Evolutionary conservation across 1,284 basidiomycete genomes (phyloP), one percentile per base, ranked within the genome.

Genomic region (Cryptococcus sp.): DNA sequence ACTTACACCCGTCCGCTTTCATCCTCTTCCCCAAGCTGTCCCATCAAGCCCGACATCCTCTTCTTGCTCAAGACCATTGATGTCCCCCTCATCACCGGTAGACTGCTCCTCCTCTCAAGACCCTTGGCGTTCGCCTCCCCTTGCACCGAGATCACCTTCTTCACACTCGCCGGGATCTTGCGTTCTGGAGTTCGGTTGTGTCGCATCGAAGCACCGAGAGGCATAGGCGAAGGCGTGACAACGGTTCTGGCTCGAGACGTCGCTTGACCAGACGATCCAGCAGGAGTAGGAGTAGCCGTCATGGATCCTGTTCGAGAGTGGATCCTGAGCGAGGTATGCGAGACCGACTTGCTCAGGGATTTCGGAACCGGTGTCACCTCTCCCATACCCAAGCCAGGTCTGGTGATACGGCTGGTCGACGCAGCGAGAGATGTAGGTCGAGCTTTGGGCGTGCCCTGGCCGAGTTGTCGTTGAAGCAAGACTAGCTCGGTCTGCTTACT

Each of bases 401-500:
- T 44, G 10, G 38, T 21, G 2, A 40, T 16, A 16, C 47, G 43
- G 31, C 47, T 47, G 12, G 47, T 50, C 31, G 47, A 47, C 10
- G 45, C 45, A 6, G 38, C 52, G 12, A 54, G 34, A 18, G 45
- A 11, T 22, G 43, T 32, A 31, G 28, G 14, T 31, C 14, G 28
- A 2, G 43, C 25, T 32, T 36, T 18, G 14, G 44, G 35, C 5
- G 48, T 47, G 4, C 43, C 50, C 6, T 32, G 25, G 14, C 51
- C 47, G 7, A 51, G 28, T 35, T 54, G 48, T 1, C 62, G 50
- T 32, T 59, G 50, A 14, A 58, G 36, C 16, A 66, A 45, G 10
- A 46, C 47, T 34, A 66, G 43, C 47, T 66, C 61, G 32, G 56
- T 50, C 44, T 57, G 51, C 47, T 63, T 65, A 37, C 53, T 56